Base-by-base conservation (phyloP, 2,329 filamentous ascomycete species). In the Paracoccidioides brasiliensis region DNA sequence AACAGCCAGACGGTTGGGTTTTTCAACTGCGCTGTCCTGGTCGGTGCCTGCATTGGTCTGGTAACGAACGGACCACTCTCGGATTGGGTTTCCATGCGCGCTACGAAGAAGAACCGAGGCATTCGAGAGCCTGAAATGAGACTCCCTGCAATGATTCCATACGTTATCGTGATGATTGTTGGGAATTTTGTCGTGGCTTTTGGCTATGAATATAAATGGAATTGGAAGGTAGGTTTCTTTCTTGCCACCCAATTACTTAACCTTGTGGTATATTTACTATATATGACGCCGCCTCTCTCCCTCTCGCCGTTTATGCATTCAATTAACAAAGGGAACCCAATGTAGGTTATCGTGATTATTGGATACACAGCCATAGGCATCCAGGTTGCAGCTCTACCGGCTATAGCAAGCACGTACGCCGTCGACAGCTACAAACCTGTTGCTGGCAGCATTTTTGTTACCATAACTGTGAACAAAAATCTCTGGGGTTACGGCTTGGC, bases 381-480 rank as follows among this genome's bases (percentile, higher is more conserved):
- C 45, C 78, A 82, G 63, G 80, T 83, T 14, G 76, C 80, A 2
- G 80, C 80, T 0, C 67, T 85, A 10, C 81, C 82, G 0, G 76
- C 76, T 10, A 84, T 85, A 56, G 74, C 72, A 4, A 78, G 62
- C 48, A 71, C 69, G 72, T 84, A 84, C 62, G 79, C 80, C 0
- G 76, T 84, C 14, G 82, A 85, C 64, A 78, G 75, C 55, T 84
- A 85, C 67, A 84, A 84, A 67, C 79, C 81, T 0, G 77, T 83
- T 2, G 75, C 80, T 0, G 80, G 81, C 3, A 76, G 74, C 2
- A 69, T 84, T 50, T 80, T 84, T 64, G 80, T 83, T 0, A 72
- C 76, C 6, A 78, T 82, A 59, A 84, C 80, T 53, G 79, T 84
- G 48, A 81, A 82, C 62, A 84, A 84, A 70, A 83, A 83, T 56